phyloP scores from a whole-genome alignment of 768 basidiomycete genomes.

The Naganishia antarctica region DNA sequence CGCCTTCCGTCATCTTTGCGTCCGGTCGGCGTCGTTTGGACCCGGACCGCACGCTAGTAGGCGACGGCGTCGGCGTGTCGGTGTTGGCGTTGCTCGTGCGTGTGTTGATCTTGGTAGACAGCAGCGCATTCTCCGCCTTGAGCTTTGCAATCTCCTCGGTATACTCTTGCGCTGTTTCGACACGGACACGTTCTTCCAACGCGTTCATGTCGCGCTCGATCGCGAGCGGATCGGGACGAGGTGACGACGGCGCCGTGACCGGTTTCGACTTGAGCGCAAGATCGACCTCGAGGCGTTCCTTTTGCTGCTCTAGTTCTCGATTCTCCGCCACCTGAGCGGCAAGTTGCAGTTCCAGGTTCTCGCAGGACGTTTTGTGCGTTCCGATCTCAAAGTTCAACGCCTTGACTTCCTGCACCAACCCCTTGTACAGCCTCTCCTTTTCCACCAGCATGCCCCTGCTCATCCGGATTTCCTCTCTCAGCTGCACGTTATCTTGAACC shows the following conservation, averaged over 20 bases:
- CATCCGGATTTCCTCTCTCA: background rate
- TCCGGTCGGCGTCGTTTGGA: background rate
- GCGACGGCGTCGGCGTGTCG: background rate
- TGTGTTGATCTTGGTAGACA: background rate
- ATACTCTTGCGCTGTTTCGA: background rate
- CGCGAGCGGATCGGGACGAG: no score
- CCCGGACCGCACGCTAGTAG: background rate
- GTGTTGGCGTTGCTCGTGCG: background rate
- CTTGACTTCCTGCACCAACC: background rate
- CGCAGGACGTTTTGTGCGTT: background rate
- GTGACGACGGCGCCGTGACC: background rate
- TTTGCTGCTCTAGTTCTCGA: constrained; percentile 1
- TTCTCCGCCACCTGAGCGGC: background rate
- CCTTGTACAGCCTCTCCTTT: background rate
- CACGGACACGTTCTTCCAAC: constrained; percentile 2
- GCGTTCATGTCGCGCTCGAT: background rate
- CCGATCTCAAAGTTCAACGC: background rate
- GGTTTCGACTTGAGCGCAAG: background rate
- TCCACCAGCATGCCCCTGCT: background rate
- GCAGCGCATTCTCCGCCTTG: background rate
- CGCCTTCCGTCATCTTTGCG: background rate
- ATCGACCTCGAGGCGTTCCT: constrained; percentile 4
- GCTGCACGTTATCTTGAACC: background rate
- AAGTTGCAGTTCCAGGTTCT: background rate
- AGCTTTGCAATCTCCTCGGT: background rate